Conservation (phyloP, 163 green algal species). For the Volvox carteri region DNA sequence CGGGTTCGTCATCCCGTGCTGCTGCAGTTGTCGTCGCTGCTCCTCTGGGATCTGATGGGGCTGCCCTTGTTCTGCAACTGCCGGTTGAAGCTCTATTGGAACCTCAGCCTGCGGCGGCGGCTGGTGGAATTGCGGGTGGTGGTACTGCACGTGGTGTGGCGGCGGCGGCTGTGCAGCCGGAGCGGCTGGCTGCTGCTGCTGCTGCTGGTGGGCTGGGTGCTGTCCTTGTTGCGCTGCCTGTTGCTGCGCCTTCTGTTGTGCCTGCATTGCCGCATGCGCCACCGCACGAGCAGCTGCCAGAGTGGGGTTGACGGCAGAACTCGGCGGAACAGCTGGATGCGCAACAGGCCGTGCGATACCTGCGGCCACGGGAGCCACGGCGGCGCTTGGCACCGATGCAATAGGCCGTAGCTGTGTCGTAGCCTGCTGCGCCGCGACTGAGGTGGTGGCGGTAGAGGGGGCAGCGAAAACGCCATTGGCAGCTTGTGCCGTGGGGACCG, state of each 20-base stretch:
- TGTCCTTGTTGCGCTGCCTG: not conserved
- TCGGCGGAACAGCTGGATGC: not conserved
- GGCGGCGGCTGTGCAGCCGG: not conserved
- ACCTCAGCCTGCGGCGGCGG: not conserved
- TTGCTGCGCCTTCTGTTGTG: not conserved
- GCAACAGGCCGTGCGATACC: not conserved
- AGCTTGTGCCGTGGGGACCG: not conserved
- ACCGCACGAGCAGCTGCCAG: constrained; percentile 39
- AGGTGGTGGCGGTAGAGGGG: not conserved
- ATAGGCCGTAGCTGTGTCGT: not conserved
- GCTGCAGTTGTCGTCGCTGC: not conserved
- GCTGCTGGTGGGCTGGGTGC: not conserved
- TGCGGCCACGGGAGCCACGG: not conserved
- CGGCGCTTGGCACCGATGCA: not conserved
- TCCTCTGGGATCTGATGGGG: not conserved
- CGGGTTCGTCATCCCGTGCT: not conserved
- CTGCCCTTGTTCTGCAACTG: no score
- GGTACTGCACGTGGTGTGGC: not conserved
- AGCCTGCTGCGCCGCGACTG: not conserved
- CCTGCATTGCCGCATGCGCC: constrained; percentile 21
- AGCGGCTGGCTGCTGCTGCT: not conserved
- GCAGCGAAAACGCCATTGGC: not conserved
- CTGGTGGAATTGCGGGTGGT: not conserved
- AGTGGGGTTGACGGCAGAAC: not conserved
- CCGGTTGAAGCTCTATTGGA: no score